phyloP scores from a whole-genome alignment of 352 stramenopile species.

The Phytophthora syringae region DNA sequence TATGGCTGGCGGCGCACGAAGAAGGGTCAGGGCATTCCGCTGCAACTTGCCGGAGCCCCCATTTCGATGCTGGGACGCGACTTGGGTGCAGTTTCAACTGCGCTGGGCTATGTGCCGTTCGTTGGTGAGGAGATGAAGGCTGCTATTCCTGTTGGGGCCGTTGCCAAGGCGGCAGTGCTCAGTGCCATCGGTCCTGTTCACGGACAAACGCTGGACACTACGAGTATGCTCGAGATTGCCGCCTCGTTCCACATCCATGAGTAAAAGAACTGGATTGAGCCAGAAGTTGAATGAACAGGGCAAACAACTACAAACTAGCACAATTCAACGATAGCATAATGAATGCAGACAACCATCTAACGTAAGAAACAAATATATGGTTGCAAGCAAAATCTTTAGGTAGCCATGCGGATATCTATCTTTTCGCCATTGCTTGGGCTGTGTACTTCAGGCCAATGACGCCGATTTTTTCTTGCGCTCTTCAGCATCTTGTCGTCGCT shows the following conservation, averaged over 20 bases:
- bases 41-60: conserved; percentile 79
- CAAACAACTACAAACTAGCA: not conserved
- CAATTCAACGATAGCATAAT: not conserved
- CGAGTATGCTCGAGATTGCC: conserved; percentile 72
- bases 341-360: not conserved
- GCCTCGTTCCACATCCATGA: conserved; percentile 85
- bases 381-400: not conserved
- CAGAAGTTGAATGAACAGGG: not conserved
- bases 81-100: conserved; percentile 61
- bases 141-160: conserved; percentile 65
- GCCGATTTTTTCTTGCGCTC: conserved; percentile 79
- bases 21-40: conserved; percentile 64
- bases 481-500: conserved; percentile 64
- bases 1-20: conserved; percentile 82
- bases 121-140: conserved; percentile 73
- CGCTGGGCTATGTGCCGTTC: conserved; percentile 66
- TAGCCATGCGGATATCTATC: no score
- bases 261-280: conserved; percentile 19
- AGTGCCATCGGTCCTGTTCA: conserved; percentile 77
- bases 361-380: conserved; percentile 15
- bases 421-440: conserved; percentile 50
- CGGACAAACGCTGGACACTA: conserved; percentile 66
- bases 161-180: conserved; percentile 86
- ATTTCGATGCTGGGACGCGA: conserved; percentile 69
- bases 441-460: conserved; percentile 79